Percentiles rank a stretch among this genome's conserved stretches.
Evolutionary conservation across 2,329 filamentous ascomycete genomes (phyloP).

Genomic region (Thermothelomyces thermophilus): DNA sequence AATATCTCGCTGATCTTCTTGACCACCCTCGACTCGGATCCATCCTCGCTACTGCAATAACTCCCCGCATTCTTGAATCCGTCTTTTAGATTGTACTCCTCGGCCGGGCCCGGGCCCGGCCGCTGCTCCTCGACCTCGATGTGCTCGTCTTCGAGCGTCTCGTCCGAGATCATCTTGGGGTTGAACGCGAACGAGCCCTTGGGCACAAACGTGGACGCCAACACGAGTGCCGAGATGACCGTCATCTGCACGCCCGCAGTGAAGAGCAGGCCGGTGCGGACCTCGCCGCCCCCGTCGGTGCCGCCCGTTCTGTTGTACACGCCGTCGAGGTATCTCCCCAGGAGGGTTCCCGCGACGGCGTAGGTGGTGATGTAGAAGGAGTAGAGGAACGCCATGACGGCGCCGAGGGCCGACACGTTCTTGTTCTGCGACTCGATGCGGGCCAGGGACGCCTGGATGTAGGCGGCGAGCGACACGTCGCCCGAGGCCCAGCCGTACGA

Average conservation of each 20-base stretch:
- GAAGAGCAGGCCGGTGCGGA: slow-evolving; percentile 36
- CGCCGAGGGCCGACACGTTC: slow-evolving; percentile 42
- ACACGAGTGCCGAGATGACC: slow-evolving; percentile 35
- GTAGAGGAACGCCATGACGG: slow-evolving; percentile 47
- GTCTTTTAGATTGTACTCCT: background rate
- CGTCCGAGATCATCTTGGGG: slow-evolving; percentile 36
- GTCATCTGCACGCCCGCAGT: slow-evolving; percentile 43
- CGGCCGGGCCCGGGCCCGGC: background rate
- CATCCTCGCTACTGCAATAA: slow-evolving; percentile 15
- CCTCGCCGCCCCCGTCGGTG: slow-evolving; percentile 23
- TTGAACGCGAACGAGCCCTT: slow-evolving; percentile 39
- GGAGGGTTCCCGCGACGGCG: slow-evolving; percentile 27
- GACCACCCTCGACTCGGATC: slow-evolving; percentile 15
- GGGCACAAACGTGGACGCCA: slow-evolving; percentile 41
- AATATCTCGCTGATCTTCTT: slow-evolving; percentile 17
- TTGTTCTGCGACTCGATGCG: slow-evolving; percentile 37
- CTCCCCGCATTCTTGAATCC: slow-evolving; percentile 13
- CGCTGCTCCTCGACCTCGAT: slow-evolving; percentile 16
- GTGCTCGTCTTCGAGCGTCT: slow-evolving; percentile 29
- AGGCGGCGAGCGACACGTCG: slow-evolving; percentile 44
- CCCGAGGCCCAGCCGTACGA: slow-evolving; percentile 46
- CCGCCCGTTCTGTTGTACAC: slow-evolving; percentile 31
- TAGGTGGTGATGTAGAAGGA: slow-evolving; percentile 39
- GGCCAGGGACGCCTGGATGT: slow-evolving; percentile 44
- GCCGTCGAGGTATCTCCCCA: slow-evolving; percentile 41